Evolutionary conservation across 164 flowering plant species (phyloP), one percentile per base, ranked within the genome.

Genomic region (Euptelea pleiosperma): DNA sequence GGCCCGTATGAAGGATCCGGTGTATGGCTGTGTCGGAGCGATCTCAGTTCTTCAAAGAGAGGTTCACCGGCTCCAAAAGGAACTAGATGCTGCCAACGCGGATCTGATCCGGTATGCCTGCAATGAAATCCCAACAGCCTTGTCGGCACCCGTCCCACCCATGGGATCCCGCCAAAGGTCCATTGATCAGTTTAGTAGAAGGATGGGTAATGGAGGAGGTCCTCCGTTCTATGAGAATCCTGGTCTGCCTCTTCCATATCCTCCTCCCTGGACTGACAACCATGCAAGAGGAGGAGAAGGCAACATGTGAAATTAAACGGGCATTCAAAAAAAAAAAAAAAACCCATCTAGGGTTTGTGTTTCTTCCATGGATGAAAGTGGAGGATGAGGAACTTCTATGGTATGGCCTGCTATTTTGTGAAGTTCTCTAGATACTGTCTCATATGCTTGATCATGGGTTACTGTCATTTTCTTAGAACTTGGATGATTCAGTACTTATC

Each of bases 11-110:
- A 58, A 82, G 21, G 92, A 85, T 61, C 91, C 92, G 0, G 92
- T 86, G 8, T 83, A 83, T 45, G 92, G 92, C 24, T 86, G 92
- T 25, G 87, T 86, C 21, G 84, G 89, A 4, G 85, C 85, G 22
- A 86, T 86, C 62, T 76, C 85, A 3, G 75, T 70, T 62, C 89
- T 86, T 25, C 92, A 86, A 46, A 69, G 82, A 46, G 87, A 83
- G 47, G 80, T 83, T 24, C 82, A 81, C 8, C 70, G 81, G 48
- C 86, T 85, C 30, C 86, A 85, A 54, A 76, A 75, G 70, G 88
- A 85, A 63, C 78, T 85, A 1, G 83, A 85, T 5, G 74, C 76
- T 0, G 87, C 91, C 12, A 85, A 82, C 56, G 81, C 86, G 0
- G 78, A 82, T 57, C 75, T 87, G 47, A 65, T 82, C 34, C 80